Base-by-base conservation (phyloP, 1,284 basidiomycete genomes). In the Puccinia coronata region DNA sequence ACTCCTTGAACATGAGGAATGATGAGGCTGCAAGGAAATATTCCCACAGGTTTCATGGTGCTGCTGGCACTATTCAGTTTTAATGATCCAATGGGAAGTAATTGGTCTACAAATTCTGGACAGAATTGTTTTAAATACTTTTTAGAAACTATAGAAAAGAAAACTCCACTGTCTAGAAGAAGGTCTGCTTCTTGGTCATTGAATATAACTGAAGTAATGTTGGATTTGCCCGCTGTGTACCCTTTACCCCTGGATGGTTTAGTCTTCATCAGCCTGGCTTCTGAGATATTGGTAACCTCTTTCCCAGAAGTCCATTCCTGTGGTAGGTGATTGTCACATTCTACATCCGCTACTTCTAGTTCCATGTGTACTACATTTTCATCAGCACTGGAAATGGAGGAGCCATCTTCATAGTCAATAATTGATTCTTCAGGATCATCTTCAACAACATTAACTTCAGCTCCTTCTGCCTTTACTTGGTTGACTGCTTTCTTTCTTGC, bases 1-100 rank as follows among this genome's bases (percentile, higher is more conserved):
- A 34, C 4, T 28, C 61, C 61, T 65, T 2, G 6, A 39, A 34
- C 34, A 39, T 65, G 61, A 6, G 61, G 39, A 9, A 65, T 39
- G 5, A 65, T 39, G 5, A 65, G 8, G 11, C 34, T 1, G 18
- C 61, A 65, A 3, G 34, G 34, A 28, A 65, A 39, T 18, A 65
- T 65, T 20, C 61, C 61, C 18, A 65, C 5, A 5, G 61, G 11
- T 25, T 65, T 65, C 61, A 65, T 65, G 23, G 34, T 65, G 18
- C 23, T 36, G 25, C 39, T 65, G n/a, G 61, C 61, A 65, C 61
- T 65, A 36, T 65, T 65, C 61, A 65, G 34, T 65, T 65, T 39
- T 11, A 65, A 11, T 2, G 2, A 39, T 20, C 16, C 34, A 18
- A 39, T 39, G 8, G 61, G 61, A 9, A 65, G 11, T n/a, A 65